Evolutionary conservation across 345 rosid species (phyloP).

Genomic region (Lumnitzera racemosa): DNA sequence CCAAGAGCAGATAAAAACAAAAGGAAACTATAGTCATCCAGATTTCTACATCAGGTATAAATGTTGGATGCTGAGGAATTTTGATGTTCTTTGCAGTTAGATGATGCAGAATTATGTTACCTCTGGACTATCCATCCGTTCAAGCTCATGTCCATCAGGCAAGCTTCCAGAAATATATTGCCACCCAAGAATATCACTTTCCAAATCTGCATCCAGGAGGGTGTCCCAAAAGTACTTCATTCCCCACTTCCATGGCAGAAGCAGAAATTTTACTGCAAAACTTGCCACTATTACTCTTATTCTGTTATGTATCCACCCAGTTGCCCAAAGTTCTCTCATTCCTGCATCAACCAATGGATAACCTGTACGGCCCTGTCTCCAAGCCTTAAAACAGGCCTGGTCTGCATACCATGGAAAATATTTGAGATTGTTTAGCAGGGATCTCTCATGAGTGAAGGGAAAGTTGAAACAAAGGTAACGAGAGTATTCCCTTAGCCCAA

Average conservation of each 20-base stretch:
- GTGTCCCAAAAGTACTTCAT: constrained; percentile 98
- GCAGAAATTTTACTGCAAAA: constrained; percentile 80
- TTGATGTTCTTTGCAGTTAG: no score
- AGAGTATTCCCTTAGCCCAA: constrained; percentile 83
- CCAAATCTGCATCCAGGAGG: constrained; percentile 86
- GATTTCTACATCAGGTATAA: no score
- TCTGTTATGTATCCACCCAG: constrained; percentile 89
- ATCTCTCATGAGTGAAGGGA: constrained; percentile 77
- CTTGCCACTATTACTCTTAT: constrained; percentile 82
- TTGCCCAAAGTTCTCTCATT: constrained; percentile 99
- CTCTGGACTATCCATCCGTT: constrained; percentile 82
- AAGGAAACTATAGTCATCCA: no score
- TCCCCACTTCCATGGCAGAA: constrained; percentile 97
- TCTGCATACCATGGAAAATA: constrained; percentile 74
- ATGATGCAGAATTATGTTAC: constrained; percentile 19
- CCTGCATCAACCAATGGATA: constrained; percentile 96
- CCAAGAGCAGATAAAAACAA: no score
- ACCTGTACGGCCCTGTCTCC: constrained; percentile 96
- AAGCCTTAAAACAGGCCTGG: constrained; percentile 59
- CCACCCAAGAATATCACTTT: constrained; percentile 87
- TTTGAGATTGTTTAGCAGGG: constrained; percentile 57
- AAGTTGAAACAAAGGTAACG: constrained; percentile 94
- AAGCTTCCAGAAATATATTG: constrained; percentile 93
- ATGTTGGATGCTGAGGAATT: no score
- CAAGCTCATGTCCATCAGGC: constrained; percentile 93